phyloP scores from a whole-genome alignment of 1,284 basidiomycete genomes.

The Rhodotorula glutinis region DNA sequence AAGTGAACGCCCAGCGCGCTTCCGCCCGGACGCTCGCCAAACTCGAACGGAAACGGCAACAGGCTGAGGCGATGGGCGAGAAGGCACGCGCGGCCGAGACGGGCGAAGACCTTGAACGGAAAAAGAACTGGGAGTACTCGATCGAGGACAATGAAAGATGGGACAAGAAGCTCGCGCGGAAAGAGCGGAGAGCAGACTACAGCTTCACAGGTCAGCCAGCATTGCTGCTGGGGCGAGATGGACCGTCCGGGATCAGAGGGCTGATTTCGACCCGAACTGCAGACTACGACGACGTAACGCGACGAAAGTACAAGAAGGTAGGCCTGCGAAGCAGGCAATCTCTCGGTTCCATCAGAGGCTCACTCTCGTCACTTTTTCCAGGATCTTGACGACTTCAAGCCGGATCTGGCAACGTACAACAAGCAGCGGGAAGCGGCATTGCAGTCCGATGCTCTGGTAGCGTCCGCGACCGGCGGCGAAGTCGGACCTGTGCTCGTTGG shows the following conservation, averaged over 20 bases:
- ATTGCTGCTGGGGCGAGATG: not conserved
- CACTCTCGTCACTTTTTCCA: conserved; percentile 45
- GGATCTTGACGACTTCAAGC: conserved; percentile 78
- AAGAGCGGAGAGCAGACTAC: conserved; percentile 70
- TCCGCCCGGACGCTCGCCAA: conserved; percentile 72
- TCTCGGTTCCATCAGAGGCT: not conserved
- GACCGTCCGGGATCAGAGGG: too few relatives aligned
- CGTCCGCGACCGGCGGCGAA: conserved; percentile 53
- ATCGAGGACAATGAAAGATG: conserved; percentile 92
- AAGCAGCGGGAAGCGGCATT: conserved; percentile 68
- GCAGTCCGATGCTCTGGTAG: conserved; percentile 14
- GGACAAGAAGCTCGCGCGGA: conserved; percentile 80
- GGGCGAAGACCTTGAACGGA: conserved; percentile 67
- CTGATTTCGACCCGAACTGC: not conserved
- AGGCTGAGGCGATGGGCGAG: conserved; percentile 79
- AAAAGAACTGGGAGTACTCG: conserved; percentile 88
- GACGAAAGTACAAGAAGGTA: conserved; percentile 74
- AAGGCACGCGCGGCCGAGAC: conserved; percentile 83
- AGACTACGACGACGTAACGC: conserved; percentile 87
- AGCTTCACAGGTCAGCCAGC: conserved; percentile 64
- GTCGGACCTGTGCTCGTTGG: conserved; percentile 1
- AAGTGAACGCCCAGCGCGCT: conserved; percentile 69
- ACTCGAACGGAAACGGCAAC: conserved; percentile 77
- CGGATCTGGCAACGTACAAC: conserved; percentile 78
- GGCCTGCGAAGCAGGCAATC: too few relatives aligned